A percentile compares a stretch with the other conserved stretches of the same genome.
phyloP scores from a whole-genome alignment of 2,329 filamentous ascomycete species.

The Trematosphaeria pertusa region DNA sequence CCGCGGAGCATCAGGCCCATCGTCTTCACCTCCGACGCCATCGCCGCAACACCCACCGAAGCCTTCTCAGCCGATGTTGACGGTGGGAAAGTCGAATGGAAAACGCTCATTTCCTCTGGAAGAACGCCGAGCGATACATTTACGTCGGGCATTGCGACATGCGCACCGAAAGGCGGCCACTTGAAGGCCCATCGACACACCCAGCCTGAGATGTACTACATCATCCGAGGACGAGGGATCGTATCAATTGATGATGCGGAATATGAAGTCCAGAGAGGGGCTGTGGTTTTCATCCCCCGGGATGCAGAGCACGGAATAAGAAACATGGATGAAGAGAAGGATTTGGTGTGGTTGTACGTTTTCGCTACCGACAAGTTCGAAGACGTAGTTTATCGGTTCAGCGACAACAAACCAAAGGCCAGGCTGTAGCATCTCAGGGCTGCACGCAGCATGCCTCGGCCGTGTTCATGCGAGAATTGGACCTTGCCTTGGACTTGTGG shows the following conservation, averaged over 20 bases:
- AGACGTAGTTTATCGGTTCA: constrained; percentile 51
- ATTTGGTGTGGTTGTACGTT: constrained; percentile 51
- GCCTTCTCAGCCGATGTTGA: constrained; percentile 13
- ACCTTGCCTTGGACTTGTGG: no score
- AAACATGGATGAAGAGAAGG: constrained; percentile 23
- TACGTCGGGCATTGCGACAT: constrained; percentile 48
- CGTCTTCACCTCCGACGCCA: neutral
- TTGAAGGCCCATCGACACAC: constrained; percentile 49
- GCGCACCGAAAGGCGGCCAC: constrained; percentile 39
- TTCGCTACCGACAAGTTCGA: constrained; percentile 49
- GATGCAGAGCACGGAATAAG: constrained; percentile 53
- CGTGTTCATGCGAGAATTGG: no score
- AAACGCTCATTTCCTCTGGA: constrained; percentile 49
- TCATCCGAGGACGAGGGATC: constrained; percentile 47
- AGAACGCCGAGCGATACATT: constrained; percentile 45
- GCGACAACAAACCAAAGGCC: constrained; percentile 7
- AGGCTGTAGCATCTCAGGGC: no score
- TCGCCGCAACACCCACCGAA: constrained; percentile 4
- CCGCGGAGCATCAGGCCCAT: neutral
- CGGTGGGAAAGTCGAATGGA: constrained; percentile 46
- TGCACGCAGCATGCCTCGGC: no score
- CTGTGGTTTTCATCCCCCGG: constrained; percentile 51
- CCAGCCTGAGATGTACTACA: constrained; percentile 55
- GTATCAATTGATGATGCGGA: constrained; percentile 48
- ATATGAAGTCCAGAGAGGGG: constrained; percentile 41